Evolutionary conservation across 2,329 filamentous ascomycete genomes (phyloP).

Genomic region (Trichoderma citrinoviride): DNA sequence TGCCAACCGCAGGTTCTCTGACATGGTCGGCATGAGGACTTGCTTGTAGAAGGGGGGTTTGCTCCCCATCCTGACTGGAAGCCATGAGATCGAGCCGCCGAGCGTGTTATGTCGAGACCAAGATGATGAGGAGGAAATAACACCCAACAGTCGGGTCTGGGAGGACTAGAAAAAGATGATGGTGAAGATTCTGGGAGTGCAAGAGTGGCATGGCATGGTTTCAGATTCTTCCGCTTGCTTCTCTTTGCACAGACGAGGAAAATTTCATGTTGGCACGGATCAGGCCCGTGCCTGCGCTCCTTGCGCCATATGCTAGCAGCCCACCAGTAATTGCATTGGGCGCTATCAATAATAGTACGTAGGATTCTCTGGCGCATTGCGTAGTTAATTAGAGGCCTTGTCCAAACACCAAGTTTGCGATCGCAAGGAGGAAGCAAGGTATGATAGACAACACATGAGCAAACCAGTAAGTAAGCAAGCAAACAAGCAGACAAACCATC

Average conservation of each 20-base stretch:
- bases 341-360: too few species aligned
- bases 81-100: neutral
- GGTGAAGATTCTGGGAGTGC: neutral
- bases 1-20: slow-evolving; percentile 1
- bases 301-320: neutral
- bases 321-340: neutral
- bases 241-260: neutral
- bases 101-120: neutral
- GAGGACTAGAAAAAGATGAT: neutral
- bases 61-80: slow-evolving; percentile 11
- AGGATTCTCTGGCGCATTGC: neutral
- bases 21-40: neutral
- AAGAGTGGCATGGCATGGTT: neutral
- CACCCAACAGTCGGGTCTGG: neutral
- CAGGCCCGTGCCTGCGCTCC: neutral
- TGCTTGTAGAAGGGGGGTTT: slow-evolving; percentile 9
- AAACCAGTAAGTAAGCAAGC: neutral
- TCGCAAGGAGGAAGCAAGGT: neutral
- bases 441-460: too few species aligned
- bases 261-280: neutral
- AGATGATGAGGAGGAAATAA: neutral
- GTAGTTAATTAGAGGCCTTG: neutral
- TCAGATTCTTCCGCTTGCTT: neutral
- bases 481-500: neutral
- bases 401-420: neutral